A percentile compares a stretch with the other conserved stretches of the same genome.
Conservation (phyloP, 2,329 filamentous ascomycete species). For the Fusarium caatingaense region DNA sequence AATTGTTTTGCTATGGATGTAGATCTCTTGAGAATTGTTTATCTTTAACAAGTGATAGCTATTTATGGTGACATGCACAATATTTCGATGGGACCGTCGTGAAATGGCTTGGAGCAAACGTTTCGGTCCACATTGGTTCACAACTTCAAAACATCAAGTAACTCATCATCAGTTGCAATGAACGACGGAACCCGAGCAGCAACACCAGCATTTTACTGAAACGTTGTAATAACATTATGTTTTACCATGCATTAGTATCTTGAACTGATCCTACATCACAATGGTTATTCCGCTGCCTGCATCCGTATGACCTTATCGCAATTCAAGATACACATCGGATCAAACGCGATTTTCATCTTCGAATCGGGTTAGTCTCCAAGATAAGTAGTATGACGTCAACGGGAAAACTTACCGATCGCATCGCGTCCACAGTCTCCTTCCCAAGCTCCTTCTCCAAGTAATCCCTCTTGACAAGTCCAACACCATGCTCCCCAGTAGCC, state of each 20-base stretch:
- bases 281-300: background rate
- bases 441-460: constrained; percentile 65
- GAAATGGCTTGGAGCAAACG: too few species aligned
- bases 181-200: too few species aligned
- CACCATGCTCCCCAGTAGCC: constrained; percentile 73
- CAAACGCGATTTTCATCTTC: constrained; percentile 68
- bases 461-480: constrained; percentile 71
- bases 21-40: too few species aligned
- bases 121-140: too few species aligned
- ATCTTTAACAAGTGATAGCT: too few species aligned
- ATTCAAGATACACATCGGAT: constrained; percentile 62
- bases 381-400: background rate
- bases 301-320: constrained; percentile 49
- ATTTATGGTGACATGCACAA: too few species aligned
- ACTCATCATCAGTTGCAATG: fast-evolving
- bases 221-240: too few species aligned
- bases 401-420: constrained; percentile 54
- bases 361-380: background rate
- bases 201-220: too few species aligned
- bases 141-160: too few species aligned
- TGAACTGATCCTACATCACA: too few species aligned
- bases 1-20: fast-evolving
- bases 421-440: constrained; percentile 62
- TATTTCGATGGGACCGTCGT: too few species aligned
- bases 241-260: too few species aligned